Base-by-base conservation (phyloP, 805 yeast species). In the Naumovozyma castellii region DNA sequence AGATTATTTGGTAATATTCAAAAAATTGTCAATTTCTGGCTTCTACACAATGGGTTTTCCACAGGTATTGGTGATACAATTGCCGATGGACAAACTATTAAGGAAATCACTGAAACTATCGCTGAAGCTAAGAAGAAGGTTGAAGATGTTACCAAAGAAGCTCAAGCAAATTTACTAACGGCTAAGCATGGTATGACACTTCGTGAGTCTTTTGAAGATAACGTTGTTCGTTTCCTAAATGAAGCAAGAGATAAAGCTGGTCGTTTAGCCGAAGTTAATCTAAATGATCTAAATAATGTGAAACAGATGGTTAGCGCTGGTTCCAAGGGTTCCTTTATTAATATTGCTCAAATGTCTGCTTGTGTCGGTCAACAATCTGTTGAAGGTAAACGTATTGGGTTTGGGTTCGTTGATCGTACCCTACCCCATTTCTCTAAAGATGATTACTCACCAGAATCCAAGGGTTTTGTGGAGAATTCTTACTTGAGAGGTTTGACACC, bases 341-440 rank as follows among this genome's bases (percentile, higher is more conserved):
- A 92, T 64, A 92, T 92, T 62, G 94, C 99, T 18, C 97, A 88
- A 69, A 92, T 92, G 98, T 87, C 97, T 32, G 98, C 98, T 9
- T 92, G 98, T 82, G 98, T 92, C 20, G 98, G 98, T 55, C 99
- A 92, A 66, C 99, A 92, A 63, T 92, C 94, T 67, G 98, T 92
- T 35, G 98, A 92, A 69, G 99, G 99, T 76, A 92, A 85, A 65
- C 94, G 99, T 75, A 90, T 92, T 68, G 94, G 96, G 18, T 92
- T 84, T 54, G 99, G 99, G 34, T 92, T 92, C 60, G 79, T 86
- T 31, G 97, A 92, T 62, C 82, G 99, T 67, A 80, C 97, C 2
- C 70, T 92, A 56, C 99, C 99, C 10, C 99, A 92, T 65, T 92
- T 92, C 63, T 87, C 97, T 6, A 92, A 92, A 64, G 98, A 92